Evolutionary conservation across 495 filamentous ascomycete genomes (phyloP).

Genomic region (Neurospora sp.): DNA sequence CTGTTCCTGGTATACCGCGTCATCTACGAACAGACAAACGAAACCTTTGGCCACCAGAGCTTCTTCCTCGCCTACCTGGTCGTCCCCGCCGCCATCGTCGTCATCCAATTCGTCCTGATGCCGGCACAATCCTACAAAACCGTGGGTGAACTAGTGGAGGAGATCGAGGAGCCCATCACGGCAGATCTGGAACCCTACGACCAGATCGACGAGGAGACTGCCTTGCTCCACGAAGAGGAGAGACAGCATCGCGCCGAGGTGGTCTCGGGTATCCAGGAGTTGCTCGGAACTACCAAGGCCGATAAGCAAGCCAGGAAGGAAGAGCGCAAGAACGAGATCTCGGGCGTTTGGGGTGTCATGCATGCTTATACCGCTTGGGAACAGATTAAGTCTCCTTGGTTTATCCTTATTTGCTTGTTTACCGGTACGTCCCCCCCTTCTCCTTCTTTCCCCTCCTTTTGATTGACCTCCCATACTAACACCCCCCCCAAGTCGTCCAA

Average conservation of each 20-base stretch:
- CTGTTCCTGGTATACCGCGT: slow-evolving; percentile 79
- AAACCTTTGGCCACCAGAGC: slow-evolving; percentile 49
- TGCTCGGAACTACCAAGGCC: slow-evolving; percentile 55
- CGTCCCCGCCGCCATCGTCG: slow-evolving; percentile 60
- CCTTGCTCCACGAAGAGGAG: slow-evolving; percentile 52
- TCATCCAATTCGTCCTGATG: slow-evolving; percentile 66
- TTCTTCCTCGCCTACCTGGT: slow-evolving; percentile 74
- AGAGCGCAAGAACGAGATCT: slow-evolving; percentile 49
- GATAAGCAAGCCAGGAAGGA: slow-evolving; percentile 42
- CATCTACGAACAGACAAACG: slow-evolving; percentile 52
- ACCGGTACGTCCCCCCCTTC: slow-evolving; percentile 32
- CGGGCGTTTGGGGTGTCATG: slow-evolving; percentile 81
- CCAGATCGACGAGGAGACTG: slow-evolving; percentile 49
- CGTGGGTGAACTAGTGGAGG: slow-evolving; percentile 65
- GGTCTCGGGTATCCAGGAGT: slow-evolving; percentile 60
- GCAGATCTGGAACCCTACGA: slow-evolving; percentile 33
- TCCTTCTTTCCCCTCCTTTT: not conserved
- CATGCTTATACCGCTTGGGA: slow-evolving; percentile 61
- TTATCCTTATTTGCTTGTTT: slow-evolving; percentile 75
- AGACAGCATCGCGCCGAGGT: slow-evolving; percentile 56
- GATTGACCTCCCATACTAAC: too few species aligned
- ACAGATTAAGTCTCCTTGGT: slow-evolving; percentile 82
- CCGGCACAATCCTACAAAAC: slow-evolving; percentile 79
- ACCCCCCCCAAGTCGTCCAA: slow-evolving; percentile 46
- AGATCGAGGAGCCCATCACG: slow-evolving; percentile 45